Evolutionary conservation across 306 rosid species (phyloP), one percentile per base, ranked within the genome.

Genomic region (Morella rubra): DNA sequence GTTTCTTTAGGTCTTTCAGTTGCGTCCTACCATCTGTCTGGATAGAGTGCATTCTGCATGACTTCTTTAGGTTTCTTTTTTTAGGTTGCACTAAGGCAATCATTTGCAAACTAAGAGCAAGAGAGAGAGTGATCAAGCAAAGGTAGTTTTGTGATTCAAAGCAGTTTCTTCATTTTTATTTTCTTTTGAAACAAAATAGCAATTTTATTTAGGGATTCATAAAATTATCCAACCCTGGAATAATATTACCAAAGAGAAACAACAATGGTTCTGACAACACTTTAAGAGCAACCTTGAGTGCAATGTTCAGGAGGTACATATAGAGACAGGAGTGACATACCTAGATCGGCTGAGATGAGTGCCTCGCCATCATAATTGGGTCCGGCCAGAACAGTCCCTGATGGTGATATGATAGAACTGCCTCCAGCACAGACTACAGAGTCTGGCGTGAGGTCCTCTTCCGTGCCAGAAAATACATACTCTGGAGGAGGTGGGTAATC

Each of bases 361-460:
- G 92, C 93, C 89, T 94, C 97, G 55, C 95, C 98, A 18, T 94
- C 95, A 54, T 86, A 90, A 85, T 90, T 92, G 59, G 98, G 98
- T 75, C 97, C 98, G 11, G 97, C 96, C 37, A 94, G 87, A 84
- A 94, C 83, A 61, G 78, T 69, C 73, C 98, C 98, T 47, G 95
- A 85, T 5, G 98, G 98, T 66, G 98, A 94, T 71, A 94, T 84
- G 50, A 94, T 94, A 81, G 85, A 97, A 85, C 96, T 94, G 47
- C 98, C 98, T 24, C 98, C 97, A 49, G 95, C 86, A 53, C 96
- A 94, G 75, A 94, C 98, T 73, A 94, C 90, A 86, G 96, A 89
- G 75, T 94, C 96, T 1, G 96, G 95, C 46, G 69, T 84, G 51
- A 89, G 96, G 19, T 87, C 85, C 71, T 87, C 91, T 85, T 89